These are phyloP conservation scores for Candida rishiriensis DNA, from an alignment of 805 yeast genomes.

Conservation along the genomic window DNA sequence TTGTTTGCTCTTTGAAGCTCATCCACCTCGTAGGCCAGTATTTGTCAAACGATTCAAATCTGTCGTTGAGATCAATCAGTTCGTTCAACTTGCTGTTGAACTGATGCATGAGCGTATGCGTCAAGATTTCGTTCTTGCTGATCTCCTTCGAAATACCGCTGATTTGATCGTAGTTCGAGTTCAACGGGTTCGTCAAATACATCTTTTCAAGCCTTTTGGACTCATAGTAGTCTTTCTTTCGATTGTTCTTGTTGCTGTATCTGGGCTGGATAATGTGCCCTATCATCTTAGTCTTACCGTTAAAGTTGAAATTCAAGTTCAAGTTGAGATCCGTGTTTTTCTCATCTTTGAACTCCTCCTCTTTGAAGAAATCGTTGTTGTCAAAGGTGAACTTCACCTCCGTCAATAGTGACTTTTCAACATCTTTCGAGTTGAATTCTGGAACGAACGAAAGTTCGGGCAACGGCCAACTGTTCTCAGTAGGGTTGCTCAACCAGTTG, in stretches of 20 bases:
- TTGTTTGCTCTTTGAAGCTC: slow-evolving; percentile 38
- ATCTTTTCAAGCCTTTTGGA: slow-evolving; percentile 59
- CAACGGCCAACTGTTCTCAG: slow-evolving; percentile 60
- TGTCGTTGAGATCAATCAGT: slow-evolving; percentile 40
- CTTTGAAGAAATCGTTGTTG: slow-evolving; percentile 39
- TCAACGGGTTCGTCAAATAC: slow-evolving; percentile 66
- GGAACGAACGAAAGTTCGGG: slow-evolving; percentile 68
- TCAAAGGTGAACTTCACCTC: slow-evolving; percentile 67
- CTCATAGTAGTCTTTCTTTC: slow-evolving; percentile 44
- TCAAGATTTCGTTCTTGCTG: slow-evolving; percentile 35
- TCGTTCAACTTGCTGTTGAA: slow-evolving; percentile 45
- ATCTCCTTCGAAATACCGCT: slow-evolving; percentile 32
- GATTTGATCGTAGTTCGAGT: slow-evolving; percentile 27
- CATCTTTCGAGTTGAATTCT: slow-evolving; percentile 64
- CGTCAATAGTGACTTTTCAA: slow-evolving; percentile 69
- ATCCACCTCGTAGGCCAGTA: slow-evolving; percentile 37
- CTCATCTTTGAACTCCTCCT: slow-evolving; percentile 21
- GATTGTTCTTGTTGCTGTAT: slow-evolving; percentile 16
- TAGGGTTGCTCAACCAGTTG: slow-evolving; percentile 46
- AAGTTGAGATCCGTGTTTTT: slow-evolving; percentile 10
- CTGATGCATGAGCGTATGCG: slow-evolving; percentile 60
- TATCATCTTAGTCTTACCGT: slow-evolving; percentile 26
- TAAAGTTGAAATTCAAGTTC: slow-evolving; percentile 20
- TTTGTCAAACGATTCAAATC: slow-evolving; percentile 41
- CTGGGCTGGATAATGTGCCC: slow-evolving; percentile 30